Percentiles rank a stretch among this genome's conserved stretches.
Evolutionary conservation across 768 basidiomycete species (phyloP).

Genomic region (Calocera cornea): DNA sequence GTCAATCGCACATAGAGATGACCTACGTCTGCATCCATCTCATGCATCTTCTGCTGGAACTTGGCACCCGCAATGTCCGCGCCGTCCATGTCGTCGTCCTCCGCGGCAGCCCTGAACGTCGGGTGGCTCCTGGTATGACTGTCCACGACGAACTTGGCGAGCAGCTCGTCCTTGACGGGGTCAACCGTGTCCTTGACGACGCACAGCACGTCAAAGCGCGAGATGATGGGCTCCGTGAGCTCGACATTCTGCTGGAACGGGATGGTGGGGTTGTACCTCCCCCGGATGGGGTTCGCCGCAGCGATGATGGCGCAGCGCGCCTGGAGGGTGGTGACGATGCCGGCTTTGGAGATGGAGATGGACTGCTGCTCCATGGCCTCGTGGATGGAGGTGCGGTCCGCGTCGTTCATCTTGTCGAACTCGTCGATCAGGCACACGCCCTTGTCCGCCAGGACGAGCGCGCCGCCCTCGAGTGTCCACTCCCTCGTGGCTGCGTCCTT

Average conservation of each 20-base stretch:
- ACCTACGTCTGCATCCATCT: constrained; percentile 74
- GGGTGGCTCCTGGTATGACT: constrained; percentile 92
- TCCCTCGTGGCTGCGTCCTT: constrained; percentile 95
- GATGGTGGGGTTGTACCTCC: constrained; percentile 95
- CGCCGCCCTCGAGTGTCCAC: constrained; percentile 98
- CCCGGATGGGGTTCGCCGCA: constrained; percentile 93
- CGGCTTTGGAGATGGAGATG: constrained; percentile 97
- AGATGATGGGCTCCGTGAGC: constrained; percentile 93
- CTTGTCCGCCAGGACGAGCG: constrained; percentile 95
- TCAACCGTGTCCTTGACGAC: constrained; percentile 97
- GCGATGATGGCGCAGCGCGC: constrained; percentile 96
- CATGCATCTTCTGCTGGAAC: constrained; percentile 6
- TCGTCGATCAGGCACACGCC: constrained; percentile 97
- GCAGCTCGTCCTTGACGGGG: constrained; percentile 89
- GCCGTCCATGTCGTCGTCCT: constrained; percentile 86
- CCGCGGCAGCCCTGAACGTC: constrained; percentile 55
- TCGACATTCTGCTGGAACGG: constrained; percentile 98
- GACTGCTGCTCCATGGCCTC: constrained; percentile 99
- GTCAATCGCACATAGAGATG: not conserved
- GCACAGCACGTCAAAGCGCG: constrained; percentile 93
- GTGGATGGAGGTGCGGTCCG: constrained; percentile 94
- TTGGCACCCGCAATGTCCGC: constrained; percentile 44
- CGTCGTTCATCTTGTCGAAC: constrained; percentile 99
- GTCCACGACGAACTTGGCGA: constrained; percentile 96
- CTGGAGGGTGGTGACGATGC: constrained; percentile 95